Conservation (phyloP, 2,329 filamentous ascomycete species). For the Penicillium expansum region DNA sequence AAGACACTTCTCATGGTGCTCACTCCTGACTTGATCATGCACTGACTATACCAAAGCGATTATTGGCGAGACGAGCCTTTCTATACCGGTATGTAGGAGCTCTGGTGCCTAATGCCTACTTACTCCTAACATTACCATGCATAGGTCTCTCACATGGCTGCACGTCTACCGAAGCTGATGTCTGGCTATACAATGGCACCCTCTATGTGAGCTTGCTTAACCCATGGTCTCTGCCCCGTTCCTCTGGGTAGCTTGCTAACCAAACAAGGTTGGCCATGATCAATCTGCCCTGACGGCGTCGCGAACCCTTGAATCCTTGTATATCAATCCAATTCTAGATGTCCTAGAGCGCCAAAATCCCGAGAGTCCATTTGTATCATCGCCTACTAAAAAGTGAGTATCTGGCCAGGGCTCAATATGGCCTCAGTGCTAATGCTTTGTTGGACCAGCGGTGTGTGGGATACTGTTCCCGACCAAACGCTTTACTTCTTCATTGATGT, state of each 20-base stretch:
- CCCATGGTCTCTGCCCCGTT: neutral
- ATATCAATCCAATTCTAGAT: constrained; percentile 58
- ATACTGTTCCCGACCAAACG: constrained; percentile 55
- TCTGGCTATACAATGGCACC: constrained; percentile 57
- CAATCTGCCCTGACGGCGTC: constrained; percentile 49
- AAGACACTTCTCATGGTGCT: constrained; percentile 6
- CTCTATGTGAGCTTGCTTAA: constrained; percentile 47
- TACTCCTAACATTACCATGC: constrained; percentile 21
- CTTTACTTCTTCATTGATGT: constrained; percentile 65
- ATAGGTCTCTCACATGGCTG: constrained; percentile 57
- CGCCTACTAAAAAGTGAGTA: constrained; percentile 50
- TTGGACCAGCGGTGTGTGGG: constrained; percentile 54
- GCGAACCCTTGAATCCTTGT: constrained; percentile 57
- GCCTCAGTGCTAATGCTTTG: neutral
- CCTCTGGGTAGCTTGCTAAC: neutral
- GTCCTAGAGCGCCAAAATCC: constrained; percentile 58
- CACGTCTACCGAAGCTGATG: constrained; percentile 59
- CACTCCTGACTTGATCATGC: neutral
- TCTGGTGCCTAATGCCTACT: constrained; percentile 18
- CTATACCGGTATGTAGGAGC: constrained; percentile 42
- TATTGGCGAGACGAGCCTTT: constrained; percentile 53
- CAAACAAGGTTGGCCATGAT: constrained; percentile 55
- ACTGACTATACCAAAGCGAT: constrained; percentile 47
- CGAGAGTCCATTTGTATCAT: constrained; percentile 48
- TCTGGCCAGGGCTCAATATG: neutral